Percentiles rank a stretch among this genome's conserved stretches.
These are phyloP conservation scores for Heliosperma pusillum DNA, from an alignment of 148 eudicot genomes.

Conservation along the genomic window DNA sequence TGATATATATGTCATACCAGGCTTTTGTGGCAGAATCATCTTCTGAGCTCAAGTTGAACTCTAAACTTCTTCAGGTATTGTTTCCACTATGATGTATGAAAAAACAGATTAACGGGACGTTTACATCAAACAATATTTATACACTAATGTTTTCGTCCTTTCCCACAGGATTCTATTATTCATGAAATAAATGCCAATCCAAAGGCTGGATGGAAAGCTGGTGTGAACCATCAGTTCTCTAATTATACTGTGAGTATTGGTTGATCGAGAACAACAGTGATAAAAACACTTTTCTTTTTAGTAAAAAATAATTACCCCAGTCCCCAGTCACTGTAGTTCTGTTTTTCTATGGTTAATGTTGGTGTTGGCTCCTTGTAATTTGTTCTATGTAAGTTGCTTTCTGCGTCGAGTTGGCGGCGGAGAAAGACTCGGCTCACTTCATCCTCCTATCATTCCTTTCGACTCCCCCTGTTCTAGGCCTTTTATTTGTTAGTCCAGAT, in stretches of 20 bases:
- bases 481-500: too few species aligned
- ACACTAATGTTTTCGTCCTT: background rate
- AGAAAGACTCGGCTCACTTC: too few species aligned
- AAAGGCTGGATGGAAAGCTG: slow-evolving; percentile 82
- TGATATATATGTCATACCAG: slow-evolving; percentile 28
- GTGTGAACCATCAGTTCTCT: slow-evolving; percentile 55
- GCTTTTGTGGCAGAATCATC: background rate
- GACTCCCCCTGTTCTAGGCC: too few species aligned
- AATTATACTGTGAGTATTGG: slow-evolving; percentile 63
- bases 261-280: too few species aligned
- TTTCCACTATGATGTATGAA: background rate
- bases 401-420: too few species aligned
- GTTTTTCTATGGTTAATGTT: background rate
- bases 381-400: background rate
- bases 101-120: background rate
- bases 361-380: background rate
- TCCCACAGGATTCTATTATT: slow-evolving; percentile 59
- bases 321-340: background rate
- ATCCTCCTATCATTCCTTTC: too few species aligned
- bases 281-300: too few species aligned
- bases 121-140: background rate
- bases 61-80: slow-evolving; percentile 4
- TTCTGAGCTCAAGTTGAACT: background rate
- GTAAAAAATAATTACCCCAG: background rate
- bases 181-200: slow-evolving; percentile 53